These are phyloP conservation scores for Coprinopsis cinerea DNA, from an alignment of 768 basidiomycete species.

Conservation along the genomic window DNA sequence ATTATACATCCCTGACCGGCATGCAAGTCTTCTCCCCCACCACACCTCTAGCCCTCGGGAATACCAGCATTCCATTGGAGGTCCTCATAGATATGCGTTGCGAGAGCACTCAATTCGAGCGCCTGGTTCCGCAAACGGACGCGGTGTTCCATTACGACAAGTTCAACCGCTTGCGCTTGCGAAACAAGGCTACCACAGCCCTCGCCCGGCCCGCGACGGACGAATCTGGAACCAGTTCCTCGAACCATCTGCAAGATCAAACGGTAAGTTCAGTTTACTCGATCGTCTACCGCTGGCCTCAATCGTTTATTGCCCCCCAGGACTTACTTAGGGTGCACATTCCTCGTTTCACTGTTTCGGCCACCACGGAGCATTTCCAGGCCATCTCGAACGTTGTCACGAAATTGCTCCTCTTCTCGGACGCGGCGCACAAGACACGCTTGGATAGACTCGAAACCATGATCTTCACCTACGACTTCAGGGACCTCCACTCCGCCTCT, in stretches of 20 bases:
- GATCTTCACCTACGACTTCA: conserved; percentile 85
- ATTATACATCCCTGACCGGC: conserved; percentile 70
- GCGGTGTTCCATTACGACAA: conserved; percentile 87
- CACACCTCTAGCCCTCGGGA: conserved; percentile 29
- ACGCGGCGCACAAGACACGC: conserved; percentile 75
- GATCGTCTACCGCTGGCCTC: too few relatives aligned
- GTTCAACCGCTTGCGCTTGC: conserved; percentile 86
- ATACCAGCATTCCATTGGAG: conserved; percentile 78
- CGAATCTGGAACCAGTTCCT: conserved; percentile 18
- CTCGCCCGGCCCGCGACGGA: conserved; percentile 32
- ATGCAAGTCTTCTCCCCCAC: conserved; percentile 86
- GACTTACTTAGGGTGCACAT: conserved; percentile 79
- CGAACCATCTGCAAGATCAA: conserved; percentile 29
- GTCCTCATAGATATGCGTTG: conserved; percentile 81
- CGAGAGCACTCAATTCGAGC: conserved; percentile 79
- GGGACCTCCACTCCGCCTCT: conserved; percentile 65
- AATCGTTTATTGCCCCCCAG: too few relatives aligned
- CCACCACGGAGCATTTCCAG: conserved; percentile 75
- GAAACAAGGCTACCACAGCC: conserved; percentile 59
- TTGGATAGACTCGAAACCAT: conserved; percentile 76
- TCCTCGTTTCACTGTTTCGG: conserved; percentile 83
- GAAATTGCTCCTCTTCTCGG: conserved; percentile 83
- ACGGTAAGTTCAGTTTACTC: conserved; percentile 20
- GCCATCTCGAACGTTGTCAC: conserved; percentile 85
- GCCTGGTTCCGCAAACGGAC: conserved; percentile 84